Conservation (phyloP, 805 yeast species). For the Candida cerambycidarum region DNA sequence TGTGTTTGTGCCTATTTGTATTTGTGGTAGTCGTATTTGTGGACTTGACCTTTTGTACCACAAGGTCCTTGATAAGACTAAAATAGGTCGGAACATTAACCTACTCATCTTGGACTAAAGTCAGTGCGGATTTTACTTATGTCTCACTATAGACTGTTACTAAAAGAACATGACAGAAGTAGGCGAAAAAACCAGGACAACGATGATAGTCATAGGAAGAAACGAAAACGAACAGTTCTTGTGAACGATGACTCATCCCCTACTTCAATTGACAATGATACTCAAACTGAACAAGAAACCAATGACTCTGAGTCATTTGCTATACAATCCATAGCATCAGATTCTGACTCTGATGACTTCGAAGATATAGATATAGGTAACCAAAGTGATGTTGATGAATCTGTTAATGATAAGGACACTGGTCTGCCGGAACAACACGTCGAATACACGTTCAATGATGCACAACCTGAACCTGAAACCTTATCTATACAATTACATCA, state of each 20-base stretch:
- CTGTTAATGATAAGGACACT: not conserved
- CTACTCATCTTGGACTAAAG: slow-evolving; percentile 1
- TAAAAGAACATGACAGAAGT: slow-evolving; percentile 10
- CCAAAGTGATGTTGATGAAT: not conserved
- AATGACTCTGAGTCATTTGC: not conserved
- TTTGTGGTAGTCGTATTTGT: not conserved
- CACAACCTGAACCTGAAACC: slow-evolving; percentile 1
- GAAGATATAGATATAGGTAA: slow-evolving; percentile 22
- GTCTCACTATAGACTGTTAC: slow-evolving; percentile 14
- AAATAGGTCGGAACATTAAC: not conserved
- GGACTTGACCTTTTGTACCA: not conserved
- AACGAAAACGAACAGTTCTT: not conserved
- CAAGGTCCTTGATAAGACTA: not conserved
- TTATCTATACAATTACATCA: slow-evolving; percentile 6
- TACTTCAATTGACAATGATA: no score
- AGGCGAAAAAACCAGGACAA: not conserved
- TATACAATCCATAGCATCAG: not conserved
- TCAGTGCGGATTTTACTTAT: not conserved
- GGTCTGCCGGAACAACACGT: not conserved
- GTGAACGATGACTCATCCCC: no score
- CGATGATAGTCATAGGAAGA: not conserved
- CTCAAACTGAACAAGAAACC: no score
- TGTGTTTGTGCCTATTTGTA: not conserved
- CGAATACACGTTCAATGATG: not conserved
- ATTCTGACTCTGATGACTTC: slow-evolving; percentile 22